These are phyloP conservation scores for Penicillium antarcticum DNA, from an alignment of 495 filamentous ascomycete genomes.

Conservation along the genomic window DNA sequence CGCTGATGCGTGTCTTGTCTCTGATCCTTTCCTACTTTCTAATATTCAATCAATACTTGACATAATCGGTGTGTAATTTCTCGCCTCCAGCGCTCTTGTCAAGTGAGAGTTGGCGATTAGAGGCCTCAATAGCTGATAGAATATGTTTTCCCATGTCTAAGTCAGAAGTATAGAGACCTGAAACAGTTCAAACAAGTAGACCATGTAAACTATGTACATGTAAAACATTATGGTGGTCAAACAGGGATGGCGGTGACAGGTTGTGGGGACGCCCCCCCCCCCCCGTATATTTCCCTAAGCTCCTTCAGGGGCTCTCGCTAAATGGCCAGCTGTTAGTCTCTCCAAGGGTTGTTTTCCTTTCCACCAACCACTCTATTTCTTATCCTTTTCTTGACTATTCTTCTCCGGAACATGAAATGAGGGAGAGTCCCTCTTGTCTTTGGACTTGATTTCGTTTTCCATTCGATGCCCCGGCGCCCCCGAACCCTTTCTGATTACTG, in stretches of 20 bases:
- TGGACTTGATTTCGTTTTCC: constrained; percentile 14
- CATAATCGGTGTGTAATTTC: constrained; percentile 27
- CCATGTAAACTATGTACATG: neutral
- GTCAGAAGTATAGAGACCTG: neutral
- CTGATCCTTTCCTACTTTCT: constrained; percentile 32
- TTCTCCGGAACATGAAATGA: constrained; percentile 28
- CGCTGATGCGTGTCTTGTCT: constrained; percentile 24
- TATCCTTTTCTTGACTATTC: constrained; percentile 11
- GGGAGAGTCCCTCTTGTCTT: constrained; percentile 28
- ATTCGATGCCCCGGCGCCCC: neutral
- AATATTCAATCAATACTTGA: constrained; percentile 28
- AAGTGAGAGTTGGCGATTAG: neutral
- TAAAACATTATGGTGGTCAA: neutral
- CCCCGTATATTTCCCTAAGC: constrained; percentile 32
- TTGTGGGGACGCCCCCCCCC: constrained; percentile 35
- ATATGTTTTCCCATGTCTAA: neutral
- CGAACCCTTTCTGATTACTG: neutral
- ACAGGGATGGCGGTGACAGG: constrained; percentile 27
- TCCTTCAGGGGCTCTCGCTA: constrained; percentile 46
- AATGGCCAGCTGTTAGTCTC: constrained; percentile 34
- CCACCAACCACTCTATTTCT: neutral
- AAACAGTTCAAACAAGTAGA: neutral
- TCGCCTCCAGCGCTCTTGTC: constrained; percentile 4
- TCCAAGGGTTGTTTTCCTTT: constrained; percentile 23
- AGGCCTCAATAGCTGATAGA: neutral